These are phyloP conservation scores for Dryadomyces quercus-mongolicae DNA, from an alignment of 2,329 filamentous ascomycete genomes.

Conservation along the genomic window DNA sequence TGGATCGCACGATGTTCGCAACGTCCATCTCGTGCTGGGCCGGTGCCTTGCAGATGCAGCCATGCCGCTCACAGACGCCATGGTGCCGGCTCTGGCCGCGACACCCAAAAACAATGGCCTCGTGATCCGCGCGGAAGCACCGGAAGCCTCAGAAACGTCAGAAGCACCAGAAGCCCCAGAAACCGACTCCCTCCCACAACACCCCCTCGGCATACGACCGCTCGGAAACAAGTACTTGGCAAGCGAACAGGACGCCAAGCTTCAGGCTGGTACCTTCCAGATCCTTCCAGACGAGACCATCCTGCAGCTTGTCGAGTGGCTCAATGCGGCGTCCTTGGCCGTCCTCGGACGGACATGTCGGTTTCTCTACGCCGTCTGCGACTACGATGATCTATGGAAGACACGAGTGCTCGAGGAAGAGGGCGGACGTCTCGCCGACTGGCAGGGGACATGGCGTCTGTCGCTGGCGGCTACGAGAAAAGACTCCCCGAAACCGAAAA, in stretches of 20 bases:
- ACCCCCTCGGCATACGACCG: constrained; percentile 77
- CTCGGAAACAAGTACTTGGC: constrained; percentile 71
- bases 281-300: constrained; percentile 72
- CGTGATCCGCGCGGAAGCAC: background rate
- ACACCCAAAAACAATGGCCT: background rate
- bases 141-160: background rate
- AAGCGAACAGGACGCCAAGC: constrained; percentile 52
- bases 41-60: background rate
- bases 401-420: constrained; percentile 57
- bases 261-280: constrained; percentile 52
- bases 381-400: constrained; percentile 84
- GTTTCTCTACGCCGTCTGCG: constrained; percentile 74
- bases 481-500: too few species aligned
- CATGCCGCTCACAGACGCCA: constrained; percentile 6
- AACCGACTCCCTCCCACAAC: constrained; percentile 47
- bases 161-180: background rate
- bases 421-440: constrained; percentile 44
- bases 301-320: constrained; percentile 59
- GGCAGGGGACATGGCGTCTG: constrained; percentile 77
- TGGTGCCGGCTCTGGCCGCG: background rate
- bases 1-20: background rate
- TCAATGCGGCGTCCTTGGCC: constrained; percentile 52
- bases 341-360: constrained; percentile 67
- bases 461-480: constrained; percentile 47
- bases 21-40: background rate